Evolutionary conservation across 768 basidiomycete genomes (phyloP).

Genomic region (Flagelloscypha sp.): DNA sequence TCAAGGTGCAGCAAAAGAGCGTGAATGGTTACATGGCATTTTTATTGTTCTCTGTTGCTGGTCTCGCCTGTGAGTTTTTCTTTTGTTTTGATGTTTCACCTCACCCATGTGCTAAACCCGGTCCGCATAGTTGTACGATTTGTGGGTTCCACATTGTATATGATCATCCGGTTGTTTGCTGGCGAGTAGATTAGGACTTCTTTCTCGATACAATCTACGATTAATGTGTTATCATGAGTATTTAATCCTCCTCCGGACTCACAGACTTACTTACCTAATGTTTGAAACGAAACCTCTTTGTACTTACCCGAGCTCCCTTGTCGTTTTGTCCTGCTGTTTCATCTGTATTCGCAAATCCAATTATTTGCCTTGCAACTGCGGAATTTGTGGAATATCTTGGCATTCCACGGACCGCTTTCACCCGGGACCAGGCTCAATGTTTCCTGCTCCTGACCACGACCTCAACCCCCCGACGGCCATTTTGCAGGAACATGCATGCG

Average conservation of each 20-base stretch:
- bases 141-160: slow-evolving; percentile 71
- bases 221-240: neutral
- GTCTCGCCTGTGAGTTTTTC: slow-evolving; percentile 67
- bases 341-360: neutral
- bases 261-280: neutral
- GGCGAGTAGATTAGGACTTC: slow-evolving; percentile 59
- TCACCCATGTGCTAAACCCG: neutral
- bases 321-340: neutral
- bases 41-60: slow-evolving; percentile 79
- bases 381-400: no score
- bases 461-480: no score
- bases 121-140: slow-evolving; percentile 68
- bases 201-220: neutral
- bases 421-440: no score
- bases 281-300: neutral
- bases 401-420: no score
- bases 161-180: slow-evolving; percentile 80
- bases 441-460: no score
- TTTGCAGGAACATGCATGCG: no score
- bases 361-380: neutral
- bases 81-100: slow-evolving; percentile 4
- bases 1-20: slow-evolving; percentile 36
- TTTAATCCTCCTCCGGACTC: neutral
- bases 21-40: slow-evolving; percentile 88
- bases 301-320: neutral